These are phyloP conservation scores for Sporothrix schenckii DNA, from an alignment of 2,329 filamentous ascomycete species.

Conservation along the genomic window DNA sequence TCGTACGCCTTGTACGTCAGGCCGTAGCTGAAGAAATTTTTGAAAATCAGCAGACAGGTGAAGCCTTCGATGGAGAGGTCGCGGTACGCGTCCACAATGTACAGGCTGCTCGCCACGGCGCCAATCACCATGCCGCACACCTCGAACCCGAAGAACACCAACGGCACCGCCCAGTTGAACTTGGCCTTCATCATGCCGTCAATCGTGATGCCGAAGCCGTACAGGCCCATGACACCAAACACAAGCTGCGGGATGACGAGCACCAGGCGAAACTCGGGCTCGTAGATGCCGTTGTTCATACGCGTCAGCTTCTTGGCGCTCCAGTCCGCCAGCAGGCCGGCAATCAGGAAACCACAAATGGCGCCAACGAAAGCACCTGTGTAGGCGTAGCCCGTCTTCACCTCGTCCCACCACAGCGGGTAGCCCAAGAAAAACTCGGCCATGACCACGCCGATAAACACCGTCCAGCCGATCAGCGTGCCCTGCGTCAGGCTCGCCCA, in stretches of 20 bases:
- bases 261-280: conserved; percentile 86
- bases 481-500: conserved; percentile 83
- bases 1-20: conserved; percentile 82
- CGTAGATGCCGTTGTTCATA: conserved; percentile 78
- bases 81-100: conserved; percentile 90
- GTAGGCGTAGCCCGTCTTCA: conserved; percentile 84
- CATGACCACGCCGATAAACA: conserved; percentile 83
- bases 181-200: conserved; percentile 56
- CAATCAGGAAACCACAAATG: conserved; percentile 73
- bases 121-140: conserved; percentile 92
- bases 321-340: conserved; percentile 73
- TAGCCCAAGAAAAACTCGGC: conserved; percentile 80
- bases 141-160: conserved; percentile 81
- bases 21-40: conserved; percentile 88
- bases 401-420: conserved; percentile 79
- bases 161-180: conserved; percentile 73
- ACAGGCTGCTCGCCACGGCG: conserved; percentile 80
- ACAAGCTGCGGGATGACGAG: conserved; percentile 82
- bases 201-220: conserved; percentile 78
- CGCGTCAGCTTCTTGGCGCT: conserved; percentile 70
- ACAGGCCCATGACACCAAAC: conserved; percentile 75
- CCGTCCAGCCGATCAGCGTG: conserved; percentile 90
- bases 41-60: conserved; percentile 88
- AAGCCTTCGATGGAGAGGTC: conserved; percentile 85
- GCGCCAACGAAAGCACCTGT: conserved; percentile 84